Percentiles rank a stretch among this genome's conserved stretches.
Evolutionary conservation across 1,284 basidiomycete genomes (phyloP).

Genomic region (Wallemia ichthyophaga): DNA sequence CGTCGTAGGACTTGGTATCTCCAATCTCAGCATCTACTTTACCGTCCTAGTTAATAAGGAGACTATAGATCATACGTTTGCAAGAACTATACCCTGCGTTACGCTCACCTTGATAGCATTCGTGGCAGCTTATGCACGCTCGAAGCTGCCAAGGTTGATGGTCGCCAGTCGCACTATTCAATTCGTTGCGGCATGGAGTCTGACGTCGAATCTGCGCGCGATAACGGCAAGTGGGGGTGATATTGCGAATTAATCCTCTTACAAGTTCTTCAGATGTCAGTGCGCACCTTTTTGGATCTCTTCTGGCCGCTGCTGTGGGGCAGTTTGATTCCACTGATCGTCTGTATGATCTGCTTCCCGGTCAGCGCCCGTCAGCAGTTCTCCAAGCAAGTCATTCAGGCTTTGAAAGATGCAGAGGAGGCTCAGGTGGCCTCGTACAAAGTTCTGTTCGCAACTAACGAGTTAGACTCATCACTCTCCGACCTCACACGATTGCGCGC

Average conservation of each 20-base stretch:
- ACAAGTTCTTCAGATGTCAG: not conserved
- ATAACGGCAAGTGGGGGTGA: not conserved
- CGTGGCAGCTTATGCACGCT: not conserved
- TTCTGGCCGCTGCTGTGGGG: not conserved
- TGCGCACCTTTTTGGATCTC: conserved; percentile 1
- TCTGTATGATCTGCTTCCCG: not conserved
- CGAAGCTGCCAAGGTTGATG: not conserved
- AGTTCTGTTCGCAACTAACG: not conserved
- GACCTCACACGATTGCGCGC: not conserved
- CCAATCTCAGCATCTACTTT: not conserved
- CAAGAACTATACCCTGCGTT: not conserved
- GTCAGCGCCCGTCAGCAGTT: not conserved
- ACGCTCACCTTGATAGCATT: not conserved
- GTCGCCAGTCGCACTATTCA: not conserved
- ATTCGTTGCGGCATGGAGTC: not conserved
- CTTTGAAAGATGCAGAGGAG: not conserved
- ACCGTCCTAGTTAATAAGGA: not conserved
- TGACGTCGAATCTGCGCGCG: not conserved
- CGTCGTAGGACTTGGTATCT: not conserved
- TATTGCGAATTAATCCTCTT: not conserved
- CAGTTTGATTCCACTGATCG: not conserved
- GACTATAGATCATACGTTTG: not conserved
- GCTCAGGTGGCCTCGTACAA: not conserved
- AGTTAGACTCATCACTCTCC: not conserved
- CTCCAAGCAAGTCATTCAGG: not conserved